Evolutionary conservation across 495 filamentous ascomycete species (phyloP), one percentile per base, ranked within the genome.

Genomic region (Entonaema liquescens): DNA sequence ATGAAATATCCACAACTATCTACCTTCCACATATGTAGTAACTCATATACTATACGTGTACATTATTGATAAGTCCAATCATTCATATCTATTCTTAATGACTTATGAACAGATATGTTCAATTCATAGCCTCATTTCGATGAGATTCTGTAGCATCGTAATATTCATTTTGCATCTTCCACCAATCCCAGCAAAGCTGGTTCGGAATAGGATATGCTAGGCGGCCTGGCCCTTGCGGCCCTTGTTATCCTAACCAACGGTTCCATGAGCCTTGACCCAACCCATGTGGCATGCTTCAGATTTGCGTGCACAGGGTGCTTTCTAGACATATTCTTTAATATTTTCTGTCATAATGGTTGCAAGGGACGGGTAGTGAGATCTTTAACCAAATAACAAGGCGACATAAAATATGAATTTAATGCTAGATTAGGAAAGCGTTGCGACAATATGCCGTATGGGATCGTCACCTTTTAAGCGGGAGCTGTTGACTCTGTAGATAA

Each of bases 141-240:
- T 40, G 9, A 26, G 56, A 50, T 57, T 55, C 54, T 59, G 63
- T 31, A 63, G 59, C 63, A 63, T 74, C 62, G 62, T 57, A 70
- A 55, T 73, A 19, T 67, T 70, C 67, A 70, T 62, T 70, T 71
- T 70, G 53, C 70, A 12, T 65, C 40, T 65, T 61, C n/a, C 52
- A n/a, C 53, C 60, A 60, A 73, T 44, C 57, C 57, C 23, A 47
- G 42, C 12, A 47, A 47, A 47, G 8, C 33, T 28, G 59, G 28
- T 44, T 58, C 40, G 23, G 65, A 47, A 65, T 65, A 68, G 44
- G 61, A 55, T 59, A 65, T 56, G 31, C 23, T 68, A 40, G n/a
- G 26, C 3, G 19, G 1, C 42, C 7, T 47, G 42, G 64, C 12
- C 69, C 54, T 72, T 44, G 40, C 40, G 56, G 59, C 38, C 64